Evolutionary conservation across 225 moss, liverwort and hornwort species (phyloP), one percentile per base, ranked within the genome.

Genomic region (Marchantia polymorpha): DNA sequence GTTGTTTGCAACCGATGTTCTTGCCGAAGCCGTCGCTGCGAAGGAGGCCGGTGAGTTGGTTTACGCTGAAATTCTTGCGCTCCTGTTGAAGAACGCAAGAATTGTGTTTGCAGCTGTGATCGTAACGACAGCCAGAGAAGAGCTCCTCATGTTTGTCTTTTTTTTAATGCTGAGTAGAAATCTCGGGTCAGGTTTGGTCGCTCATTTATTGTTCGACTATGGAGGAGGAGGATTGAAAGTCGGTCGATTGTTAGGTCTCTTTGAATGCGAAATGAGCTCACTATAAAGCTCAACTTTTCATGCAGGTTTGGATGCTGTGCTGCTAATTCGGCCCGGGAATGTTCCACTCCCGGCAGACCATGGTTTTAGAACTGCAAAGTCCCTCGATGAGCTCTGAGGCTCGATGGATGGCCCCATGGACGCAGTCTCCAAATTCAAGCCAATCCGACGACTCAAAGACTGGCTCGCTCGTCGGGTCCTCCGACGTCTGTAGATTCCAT

Each of bases 1-100:
- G 64, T 91, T 87, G 22, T 99, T 99, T 76, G 99, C 95, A 73
- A 99, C 95, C 7, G 99, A 99, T 80, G 95, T 99, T 78, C 87
- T 91, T 74, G 93, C 92, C 71, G 95, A 99, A 90, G 99, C 99
- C 72, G 77, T 90, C 51, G 99, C 99, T 81, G 99, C 95, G 0
- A 91, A 90, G 75, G 89, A 89, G 86, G 92, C 95, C 83, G 95
- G 99, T 99, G 53, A 78, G 81, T 74, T 16, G 5, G 12, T 7
- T 14, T 52, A 20, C 46, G 13, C 3, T 15, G 12, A 47, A 19
- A 12, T 14, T 69, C 1, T 31, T 48, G 22, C 39, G 1, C n/a
- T 10, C 39, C 47, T 48, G 19, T 48, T 12, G 2, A 17, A 7
- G 0, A 17, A 46, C 22, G 8, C 3, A 48, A 19, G 13, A 17